Base-by-base conservation (phyloP, 2,329 filamentous ascomycete genomes). In the Diaporthe caulivora region DNA sequence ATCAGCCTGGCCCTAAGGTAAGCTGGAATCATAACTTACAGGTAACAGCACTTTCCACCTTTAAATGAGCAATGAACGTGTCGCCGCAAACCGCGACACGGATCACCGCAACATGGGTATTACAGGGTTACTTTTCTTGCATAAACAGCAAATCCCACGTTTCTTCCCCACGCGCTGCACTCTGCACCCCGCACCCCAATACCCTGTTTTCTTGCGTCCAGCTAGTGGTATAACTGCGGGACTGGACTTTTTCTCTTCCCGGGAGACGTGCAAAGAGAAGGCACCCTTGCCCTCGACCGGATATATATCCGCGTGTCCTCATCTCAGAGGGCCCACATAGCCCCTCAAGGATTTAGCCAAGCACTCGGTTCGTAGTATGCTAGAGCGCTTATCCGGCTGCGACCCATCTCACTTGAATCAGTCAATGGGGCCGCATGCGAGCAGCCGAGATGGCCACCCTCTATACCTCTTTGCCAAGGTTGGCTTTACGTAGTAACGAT, bases 401-500 rank as follows among this genome's bases (percentile, higher is more conserved):
- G 44, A 24, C 62, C 62, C 44, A 65, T 65, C 44, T 49, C 21
- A 29, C n/a, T 51, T 47, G 62, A 51, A 26, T 51, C 62, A 65
- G 62, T 65, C 62, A 15, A 65, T 31, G 62, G 62, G 44, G 31
- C 62, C 62, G 11, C 62, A 26, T n/a, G 62, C 44, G 24, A 26
- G 51, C 62, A 51, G 31, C 62, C 62, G 62, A 65, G 44, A 65
- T 65, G 21, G 44, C 18, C 26, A 37, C 29, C 8, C 62, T 65
- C 44, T 51, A n/a, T 65, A 8, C 21, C 34, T 44, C 44, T 18
- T 34, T 29, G 34, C 34, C 34, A 34, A 34, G 34, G 5, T 65
- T 51, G 24, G 62, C 21, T 65, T 65, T 37, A n/a, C n/a, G n/a
- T 49, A 34, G 62, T 51, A 15, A 65, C 44, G 31, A 65, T 65